Evolutionary conservation across 805 yeast species (phyloP).

Genomic region (Ogataea pini): DNA sequence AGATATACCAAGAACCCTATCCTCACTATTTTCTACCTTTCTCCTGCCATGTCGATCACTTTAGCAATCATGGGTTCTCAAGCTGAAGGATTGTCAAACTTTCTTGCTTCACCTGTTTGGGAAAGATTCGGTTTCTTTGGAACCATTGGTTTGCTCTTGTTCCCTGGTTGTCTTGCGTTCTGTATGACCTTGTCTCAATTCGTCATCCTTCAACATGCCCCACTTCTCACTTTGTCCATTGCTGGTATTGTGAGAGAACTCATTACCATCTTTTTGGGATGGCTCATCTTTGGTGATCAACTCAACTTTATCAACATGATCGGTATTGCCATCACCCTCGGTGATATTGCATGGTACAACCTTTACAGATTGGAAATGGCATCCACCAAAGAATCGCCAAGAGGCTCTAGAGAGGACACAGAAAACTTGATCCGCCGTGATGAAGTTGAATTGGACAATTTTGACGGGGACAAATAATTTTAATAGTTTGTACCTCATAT

Average conservation of each 20-base stretch:
- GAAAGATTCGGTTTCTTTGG: slow-evolving; percentile 47
- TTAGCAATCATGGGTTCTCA: slow-evolving; percentile 62
- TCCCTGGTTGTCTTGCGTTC: slow-evolving; percentile 84
- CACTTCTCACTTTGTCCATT: slow-evolving; percentile 77
- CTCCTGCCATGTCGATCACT: slow-evolving; percentile 74
- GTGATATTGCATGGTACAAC: slow-evolving; percentile 80
- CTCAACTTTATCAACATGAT: slow-evolving; percentile 63
- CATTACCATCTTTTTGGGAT: slow-evolving; percentile 66
- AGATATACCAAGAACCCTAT: slow-evolving; percentile 68
- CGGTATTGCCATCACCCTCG: slow-evolving; percentile 69
- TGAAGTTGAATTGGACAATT: slow-evolving; percentile 19
- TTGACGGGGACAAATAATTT: slow-evolving; percentile 13
- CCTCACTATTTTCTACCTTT: slow-evolving; percentile 71
- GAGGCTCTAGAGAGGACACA: slow-evolving; percentile 17
- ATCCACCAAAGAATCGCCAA: slow-evolving; percentile 9
- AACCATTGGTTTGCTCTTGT: slow-evolving; percentile 56
- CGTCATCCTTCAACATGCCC: slow-evolving; percentile 72
- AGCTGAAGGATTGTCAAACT: slow-evolving; percentile 64
- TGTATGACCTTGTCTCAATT: slow-evolving; percentile 85
- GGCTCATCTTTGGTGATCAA: slow-evolving; percentile 70
- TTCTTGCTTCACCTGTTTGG: slow-evolving; percentile 61
- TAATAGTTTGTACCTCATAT: background rate
- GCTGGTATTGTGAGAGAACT: slow-evolving; percentile 93
- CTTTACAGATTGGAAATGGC: slow-evolving; percentile 46
- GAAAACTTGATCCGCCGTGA: slow-evolving; percentile 20